Conservation (phyloP, 768 basidiomycete species). For the Cantharellus anzutake region DNA sequence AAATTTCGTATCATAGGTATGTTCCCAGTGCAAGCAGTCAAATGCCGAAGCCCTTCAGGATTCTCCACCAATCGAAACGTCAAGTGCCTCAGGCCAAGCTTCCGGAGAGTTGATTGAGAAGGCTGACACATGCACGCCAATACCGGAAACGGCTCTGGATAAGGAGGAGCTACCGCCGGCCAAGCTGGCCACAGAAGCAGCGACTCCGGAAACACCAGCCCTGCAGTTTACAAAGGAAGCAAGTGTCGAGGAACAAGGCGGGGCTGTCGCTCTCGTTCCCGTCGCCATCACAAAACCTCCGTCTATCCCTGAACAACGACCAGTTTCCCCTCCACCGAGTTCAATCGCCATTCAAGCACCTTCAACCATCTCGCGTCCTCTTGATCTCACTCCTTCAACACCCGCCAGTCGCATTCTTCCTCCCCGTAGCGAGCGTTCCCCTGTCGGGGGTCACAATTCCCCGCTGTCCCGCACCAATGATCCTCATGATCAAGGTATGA, state of each 20-base stretch:
- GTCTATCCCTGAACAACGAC: not conserved
- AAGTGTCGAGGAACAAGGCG: too few species aligned
- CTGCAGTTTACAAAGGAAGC: not conserved
- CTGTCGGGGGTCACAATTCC: not conserved
- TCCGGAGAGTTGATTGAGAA: not conserved
- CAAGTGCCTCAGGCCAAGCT: not conserved
- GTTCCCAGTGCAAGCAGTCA: conserved; percentile 47
- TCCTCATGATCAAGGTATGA: not conserved
- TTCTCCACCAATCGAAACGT: conserved; percentile 18
- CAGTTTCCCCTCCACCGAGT: not conserved
- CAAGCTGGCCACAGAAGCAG: not conserved
- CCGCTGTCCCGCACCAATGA: not conserved
- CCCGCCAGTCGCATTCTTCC: not conserved
- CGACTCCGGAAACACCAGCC: not conserved
- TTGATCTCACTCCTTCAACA: not conserved
- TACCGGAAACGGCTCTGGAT: not conserved
- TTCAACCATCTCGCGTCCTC: not conserved
- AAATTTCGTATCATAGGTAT: conserved; percentile 68
- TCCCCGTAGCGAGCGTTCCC: not conserved
- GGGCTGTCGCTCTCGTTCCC: too few species aligned
- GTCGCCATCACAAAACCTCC: not conserved
- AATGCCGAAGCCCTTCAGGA: conserved; percentile 61
- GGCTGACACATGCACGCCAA: not conserved
- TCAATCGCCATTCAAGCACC: not conserved
- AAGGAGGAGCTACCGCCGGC: not conserved